Conservation (phyloP, 140 eudicot genomes). For the Ambrosia hybrid region DNA sequence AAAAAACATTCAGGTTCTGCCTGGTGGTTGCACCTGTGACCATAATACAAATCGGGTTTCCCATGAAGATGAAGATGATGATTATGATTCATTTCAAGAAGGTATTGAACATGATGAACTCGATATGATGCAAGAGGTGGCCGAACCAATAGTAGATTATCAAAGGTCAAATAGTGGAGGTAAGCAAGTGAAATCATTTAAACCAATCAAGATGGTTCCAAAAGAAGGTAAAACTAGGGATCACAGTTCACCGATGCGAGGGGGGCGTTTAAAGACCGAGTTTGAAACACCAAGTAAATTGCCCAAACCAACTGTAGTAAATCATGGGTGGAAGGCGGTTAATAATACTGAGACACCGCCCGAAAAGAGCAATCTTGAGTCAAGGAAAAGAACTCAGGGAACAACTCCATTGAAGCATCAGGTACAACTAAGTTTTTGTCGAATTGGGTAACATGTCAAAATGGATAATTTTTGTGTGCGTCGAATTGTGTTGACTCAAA, state of each 20-base stretch:
- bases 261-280: constrained; percentile 43
- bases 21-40: constrained; percentile 41
- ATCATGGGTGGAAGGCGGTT: constrained; percentile 55
- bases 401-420: constrained; percentile 66
- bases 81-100: constrained; percentile 27
- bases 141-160: constrained; percentile 44
- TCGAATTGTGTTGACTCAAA: neutral
- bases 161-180: constrained; percentile 37
- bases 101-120: constrained; percentile 40
- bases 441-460: neutral
- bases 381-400: constrained; percentile 55
- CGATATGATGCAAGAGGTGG: constrained; percentile 36
- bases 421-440: constrained; percentile 38
- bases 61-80: constrained; percentile 38
- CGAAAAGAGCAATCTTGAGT: constrained; percentile 52
- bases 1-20: constrained; percentile 42
- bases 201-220: constrained; percentile 49
- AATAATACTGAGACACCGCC: constrained; percentile 48
- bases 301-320: constrained; percentile 47
- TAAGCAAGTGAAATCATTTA: constrained; percentile 61
- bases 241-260: constrained; percentile 84
- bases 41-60: constrained; percentile 43
- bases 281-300: constrained; percentile 59
- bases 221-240: constrained; percentile 87
- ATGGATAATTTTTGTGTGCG: neutral